These are phyloP conservation scores for Monosporascus cannonballus DNA, from an alignment of 2,329 filamentous ascomycete genomes.

Conservation along the genomic window DNA sequence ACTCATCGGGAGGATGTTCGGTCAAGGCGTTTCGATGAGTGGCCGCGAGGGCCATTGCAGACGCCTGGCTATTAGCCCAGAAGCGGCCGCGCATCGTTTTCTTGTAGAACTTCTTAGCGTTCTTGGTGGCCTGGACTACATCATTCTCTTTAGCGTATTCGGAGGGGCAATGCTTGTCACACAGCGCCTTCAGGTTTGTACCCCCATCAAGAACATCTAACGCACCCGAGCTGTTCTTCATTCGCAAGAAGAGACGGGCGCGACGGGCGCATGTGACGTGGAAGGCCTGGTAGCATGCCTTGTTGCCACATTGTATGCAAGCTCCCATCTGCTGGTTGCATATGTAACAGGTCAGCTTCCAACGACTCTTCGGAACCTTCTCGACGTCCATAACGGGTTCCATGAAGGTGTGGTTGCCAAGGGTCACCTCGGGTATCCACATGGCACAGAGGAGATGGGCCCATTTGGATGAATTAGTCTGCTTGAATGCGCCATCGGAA, in stretches of 20 bases:
- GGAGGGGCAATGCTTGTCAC: constrained; percentile 85
- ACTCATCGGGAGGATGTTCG: constrained; percentile 72
- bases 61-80: constrained; percentile 86
- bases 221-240: constrained; percentile 86
- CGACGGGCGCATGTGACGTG: constrained; percentile 93
- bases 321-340: constrained; percentile 97
- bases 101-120: constrained; percentile 85
- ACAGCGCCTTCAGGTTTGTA: constrained; percentile 86
- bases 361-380: constrained; percentile 89
- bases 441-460: constrained; percentile 93
- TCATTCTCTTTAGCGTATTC: constrained; percentile 86
- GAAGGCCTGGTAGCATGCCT: constrained; percentile 93
- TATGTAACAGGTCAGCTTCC: constrained; percentile 93
- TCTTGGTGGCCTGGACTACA: constrained; percentile 71
- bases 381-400: constrained; percentile 97
- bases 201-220: constrained; percentile 72
- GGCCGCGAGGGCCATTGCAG: constrained; percentile 75
- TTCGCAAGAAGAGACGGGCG: constrained; percentile 83
- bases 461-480: constrained; percentile 95
- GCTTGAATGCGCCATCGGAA: constrained; percentile 95
- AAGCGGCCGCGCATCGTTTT: constrained; percentile 80
- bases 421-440: constrained; percentile 95
- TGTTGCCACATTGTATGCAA: constrained; percentile 97
- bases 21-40: constrained; percentile 57
- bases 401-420: constrained; percentile 96